These are phyloP conservation scores for Termitomyces sp. DNA, from an alignment of 768 basidiomycete species.

Conservation along the genomic window DNA sequence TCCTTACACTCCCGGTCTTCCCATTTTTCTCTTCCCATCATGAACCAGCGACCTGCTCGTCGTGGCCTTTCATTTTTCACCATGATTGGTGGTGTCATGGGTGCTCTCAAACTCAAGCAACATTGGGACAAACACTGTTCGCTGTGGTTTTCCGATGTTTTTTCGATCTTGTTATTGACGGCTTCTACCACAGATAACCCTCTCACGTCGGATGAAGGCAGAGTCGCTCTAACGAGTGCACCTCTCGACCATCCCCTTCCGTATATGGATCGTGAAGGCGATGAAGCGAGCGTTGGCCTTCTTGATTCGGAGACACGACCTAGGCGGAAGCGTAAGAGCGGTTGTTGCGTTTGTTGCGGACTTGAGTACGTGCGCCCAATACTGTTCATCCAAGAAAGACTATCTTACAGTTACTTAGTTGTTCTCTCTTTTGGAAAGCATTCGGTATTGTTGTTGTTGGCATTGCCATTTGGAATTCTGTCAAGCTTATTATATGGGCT, in stretches of 20 bases:
- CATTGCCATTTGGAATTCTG: conserved; percentile 37
- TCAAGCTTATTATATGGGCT: conserved; percentile 46
- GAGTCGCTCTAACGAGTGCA: conserved; percentile 26
- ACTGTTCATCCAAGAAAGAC: neutral
- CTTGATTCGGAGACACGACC: conserved; percentile 29
- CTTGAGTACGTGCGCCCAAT: conserved; percentile 6
- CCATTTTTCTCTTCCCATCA: conserved; percentile 10
- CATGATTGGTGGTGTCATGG: conserved; percentile 41
- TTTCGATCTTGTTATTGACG: neutral
- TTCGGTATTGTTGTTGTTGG: conserved; percentile 46
- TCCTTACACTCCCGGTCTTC: neutral
- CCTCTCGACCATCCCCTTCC: conserved; percentile 5
- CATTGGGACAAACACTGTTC: conserved; percentile 41
- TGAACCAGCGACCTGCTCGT: conserved; percentile 14
- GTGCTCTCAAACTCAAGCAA: conserved; percentile 46
- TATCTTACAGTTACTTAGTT: conserved; percentile 29
- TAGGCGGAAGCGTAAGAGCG: conserved; percentile 29
- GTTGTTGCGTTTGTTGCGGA: conserved; percentile 51
- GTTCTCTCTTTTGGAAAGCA: conserved; percentile 52
- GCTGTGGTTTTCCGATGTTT: conserved; percentile 16
- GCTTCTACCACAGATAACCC: conserved; percentile 32
- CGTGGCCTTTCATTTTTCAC: conserved; percentile 34
- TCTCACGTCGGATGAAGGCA: conserved; percentile 39
- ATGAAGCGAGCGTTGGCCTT: conserved; percentile 29
- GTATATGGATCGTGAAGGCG: conserved; percentile 21